Base-by-base conservation (phyloP, 768 basidiomycete species). In the Hericium rajendrae region DNA sequence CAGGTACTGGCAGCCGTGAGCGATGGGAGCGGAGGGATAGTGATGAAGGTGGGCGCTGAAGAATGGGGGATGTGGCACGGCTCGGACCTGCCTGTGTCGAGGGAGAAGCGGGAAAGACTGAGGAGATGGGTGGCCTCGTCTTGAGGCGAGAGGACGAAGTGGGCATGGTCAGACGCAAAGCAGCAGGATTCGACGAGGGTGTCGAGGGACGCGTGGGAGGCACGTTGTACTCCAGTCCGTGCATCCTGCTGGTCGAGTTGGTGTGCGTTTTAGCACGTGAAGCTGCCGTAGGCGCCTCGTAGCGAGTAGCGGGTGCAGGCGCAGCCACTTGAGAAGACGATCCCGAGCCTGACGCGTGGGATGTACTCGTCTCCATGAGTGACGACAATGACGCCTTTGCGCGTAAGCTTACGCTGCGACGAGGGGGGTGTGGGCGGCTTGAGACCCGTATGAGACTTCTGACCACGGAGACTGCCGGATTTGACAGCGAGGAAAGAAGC, bases 111-210 rank as follows among this genome's bases (percentile, higher is more conserved):
- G 80, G 78, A 68, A 93, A 94, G 16, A 94, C 78, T 51, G 85
- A 76, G n/a, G 85, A 83, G 38, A 94, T 76, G 0, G 90, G 74
- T 38, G 89, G 83, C 41, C 93, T 80, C 3, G 82, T 73, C 73
- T 88, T 91, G 28, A 84, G 71, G 49, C 88, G 82, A 4, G 84
- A 81, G 53, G 72, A 70, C 9, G 86, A 84, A 5, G 88, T 91
- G 1, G 92, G 92, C 86, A 93, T 87, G 24, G 92, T 94, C 53
- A 94, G 76, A 52, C 90, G 83, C 54, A 89, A 76, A 18, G 88
- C 89, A 11, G 78, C 80, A 20, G 88, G 78, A 69, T 88, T 90
- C 5, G 86, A 79, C 11, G 88, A 88, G 1, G 90, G 88, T 2
- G 91, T 91, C 24, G 82, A 84, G 1, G 89, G 88, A 24, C 89